Conservation (phyloP, 441 rosid species). For the Eutrema salsugineum region DNA sequence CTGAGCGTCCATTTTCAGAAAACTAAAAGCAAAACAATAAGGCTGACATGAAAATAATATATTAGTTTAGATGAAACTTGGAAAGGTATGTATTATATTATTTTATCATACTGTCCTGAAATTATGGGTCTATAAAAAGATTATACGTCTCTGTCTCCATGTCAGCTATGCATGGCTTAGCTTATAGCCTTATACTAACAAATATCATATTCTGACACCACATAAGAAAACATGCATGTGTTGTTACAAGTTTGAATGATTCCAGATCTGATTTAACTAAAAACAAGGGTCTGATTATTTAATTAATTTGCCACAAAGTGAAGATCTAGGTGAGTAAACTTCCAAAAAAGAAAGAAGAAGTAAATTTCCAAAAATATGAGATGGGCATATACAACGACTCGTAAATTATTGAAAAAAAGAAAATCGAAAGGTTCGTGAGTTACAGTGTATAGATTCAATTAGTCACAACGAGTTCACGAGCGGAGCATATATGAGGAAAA, state of each 20-base stretch:
- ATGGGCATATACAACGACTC: background rate
- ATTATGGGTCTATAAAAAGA: conserved; percentile 29
- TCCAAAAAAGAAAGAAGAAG: too few relatives aligned
- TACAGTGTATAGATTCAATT: conserved; percentile 6
- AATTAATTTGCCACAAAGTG: background rate
- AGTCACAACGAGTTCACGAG: conserved; percentile 42
- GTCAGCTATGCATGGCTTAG: conserved; percentile 43
- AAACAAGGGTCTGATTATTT: background rate
- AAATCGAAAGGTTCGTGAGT: background rate
- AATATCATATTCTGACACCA: conserved; percentile 26
- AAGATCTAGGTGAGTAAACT: background rate
- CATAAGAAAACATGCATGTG: conserved; percentile 10
- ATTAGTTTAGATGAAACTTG: conserved; percentile 14
- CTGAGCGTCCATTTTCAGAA: background rate
- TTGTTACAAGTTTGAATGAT: conserved; percentile 5
- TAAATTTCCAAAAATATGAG: background rate
- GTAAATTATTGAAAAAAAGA: background rate
- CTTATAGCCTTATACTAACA: too few relatives aligned
- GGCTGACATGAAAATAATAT: conserved; percentile 20
- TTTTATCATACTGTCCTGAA: conserved; percentile 21
- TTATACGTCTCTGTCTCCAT: conserved; percentile 36
- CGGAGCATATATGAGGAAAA: conserved; percentile 16
- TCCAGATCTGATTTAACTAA: conserved; percentile 4
- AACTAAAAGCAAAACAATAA: conserved; percentile 6
- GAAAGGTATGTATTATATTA: conserved; percentile 1